Base-by-base conservation (phyloP, 2,329 filamentous ascomycete species). In the Fusarium sp. region DNA sequence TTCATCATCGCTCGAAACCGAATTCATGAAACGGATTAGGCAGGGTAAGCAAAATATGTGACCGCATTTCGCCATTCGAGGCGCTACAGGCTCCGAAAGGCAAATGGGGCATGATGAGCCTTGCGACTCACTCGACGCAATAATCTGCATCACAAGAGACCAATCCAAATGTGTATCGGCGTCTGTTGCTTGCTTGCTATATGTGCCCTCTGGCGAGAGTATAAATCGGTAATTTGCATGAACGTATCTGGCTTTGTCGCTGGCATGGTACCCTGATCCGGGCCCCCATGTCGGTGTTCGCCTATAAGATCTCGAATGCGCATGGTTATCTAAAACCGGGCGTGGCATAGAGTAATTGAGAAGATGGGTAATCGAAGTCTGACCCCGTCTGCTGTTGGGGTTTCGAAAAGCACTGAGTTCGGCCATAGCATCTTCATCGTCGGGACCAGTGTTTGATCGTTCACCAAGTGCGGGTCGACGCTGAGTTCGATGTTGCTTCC, bases 191-290 rank as follows among this genome's bases (percentile, higher is more conserved):
- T 98, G 94, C 7, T 88, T 86, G 62, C 88, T 85, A 77, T 98
- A 99, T 74, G 90, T 88, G 59, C 89, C 90, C 56, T 88, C 85
- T 5, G 96, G 95, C 62, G 93, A 90, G 51, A 99, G 94, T 61
- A 99, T 91, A 78, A 99, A 99, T 56, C 96, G 91, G 77, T 99
- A 99, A 78, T 99, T 99, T 68, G 96, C 94, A 78, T 99, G 94
- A 17, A 99, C 86, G 58, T 86, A 95, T 84, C 92, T 90, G 59
- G 94, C 92, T 81, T 98, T 98, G 79, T 99, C 96, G 43, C 90
- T 88, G 15, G 93, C 89, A 78, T 97, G 94, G 78, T 97, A 92
- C 25, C 94, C 94, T 35, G 94, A 97, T 6, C 94, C 93, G 40
- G 92, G 84, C 0, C 93, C 93, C 91, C 92, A 97, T 3, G 90